Evolutionary conservation across 768 basidiomycete genomes (phyloP).

Genomic region (Sporobolomyces pararoseus): DNA sequence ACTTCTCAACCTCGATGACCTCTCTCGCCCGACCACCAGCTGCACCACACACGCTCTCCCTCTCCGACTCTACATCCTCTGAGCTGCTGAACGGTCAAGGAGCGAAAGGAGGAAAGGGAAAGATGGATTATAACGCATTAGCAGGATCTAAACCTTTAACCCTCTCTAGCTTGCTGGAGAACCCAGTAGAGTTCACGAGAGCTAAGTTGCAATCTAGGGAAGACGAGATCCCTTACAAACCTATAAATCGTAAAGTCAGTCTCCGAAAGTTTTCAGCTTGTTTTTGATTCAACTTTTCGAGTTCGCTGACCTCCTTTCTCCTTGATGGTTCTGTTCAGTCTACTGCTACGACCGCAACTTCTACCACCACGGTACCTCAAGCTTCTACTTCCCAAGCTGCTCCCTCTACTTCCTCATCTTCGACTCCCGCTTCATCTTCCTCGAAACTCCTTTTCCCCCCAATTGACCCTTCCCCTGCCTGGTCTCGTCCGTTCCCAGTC

Average conservation of each 20-base stretch:
- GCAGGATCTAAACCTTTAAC: constrained; percentile 15
- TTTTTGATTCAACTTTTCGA: too few relatives aligned
- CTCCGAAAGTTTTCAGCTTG: too few relatives aligned
- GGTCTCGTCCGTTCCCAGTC: constrained; percentile 20
- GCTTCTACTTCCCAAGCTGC: background rate
- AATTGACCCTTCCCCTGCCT: constrained; percentile 30
- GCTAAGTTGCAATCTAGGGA: background rate
- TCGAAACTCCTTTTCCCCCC: constrained; percentile 23
- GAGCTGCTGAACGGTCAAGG: background rate
- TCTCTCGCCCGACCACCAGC: background rate
- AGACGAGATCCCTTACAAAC: constrained; percentile 38
- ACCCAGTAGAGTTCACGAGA: constrained; percentile 25
- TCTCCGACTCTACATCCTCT: background rate
- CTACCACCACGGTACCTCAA: background rate
- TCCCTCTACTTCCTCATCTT: background rate
- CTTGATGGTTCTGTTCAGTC: background rate
- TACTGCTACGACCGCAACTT: constrained; percentile 10
- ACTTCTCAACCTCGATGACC: constrained; percentile 6
- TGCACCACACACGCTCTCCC: constrained; percentile 2
- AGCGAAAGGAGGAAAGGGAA: too few relatives aligned
- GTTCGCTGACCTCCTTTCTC: too few relatives aligned
- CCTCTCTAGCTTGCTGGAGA: constrained; percentile 30
- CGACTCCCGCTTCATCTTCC: background rate
- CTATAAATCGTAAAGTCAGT: constrained; percentile 34
- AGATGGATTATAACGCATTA: background rate